A percentile compares a stretch with the other conserved stretches of the same genome.
Evolutionary conservation across 495 filamentous ascomycete species (phyloP).

Genomic region (Trichoderma erinaceum): DNA sequence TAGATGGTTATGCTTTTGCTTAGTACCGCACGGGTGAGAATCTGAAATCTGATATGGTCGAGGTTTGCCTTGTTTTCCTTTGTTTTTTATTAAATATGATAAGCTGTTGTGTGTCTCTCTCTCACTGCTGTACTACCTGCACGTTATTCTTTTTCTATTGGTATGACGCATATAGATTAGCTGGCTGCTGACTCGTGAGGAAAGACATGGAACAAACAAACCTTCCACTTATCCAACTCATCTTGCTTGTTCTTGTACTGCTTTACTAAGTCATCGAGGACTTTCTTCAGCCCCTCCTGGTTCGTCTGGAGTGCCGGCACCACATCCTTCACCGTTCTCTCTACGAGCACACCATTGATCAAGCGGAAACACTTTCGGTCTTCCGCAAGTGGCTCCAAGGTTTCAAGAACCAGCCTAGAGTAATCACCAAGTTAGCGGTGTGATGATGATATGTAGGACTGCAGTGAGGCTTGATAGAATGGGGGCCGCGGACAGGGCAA

Average conservation of each 20-base stretch:
- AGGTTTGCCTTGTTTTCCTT: not conserved
- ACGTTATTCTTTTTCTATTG: slow-evolving; percentile 96
- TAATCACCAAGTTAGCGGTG: slow-evolving; percentile 9
- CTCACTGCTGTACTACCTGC: slow-evolving; percentile 78
- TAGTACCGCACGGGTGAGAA: not conserved
- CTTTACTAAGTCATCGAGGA: slow-evolving; percentile 92
- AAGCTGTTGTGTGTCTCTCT: slow-evolving; percentile 12
- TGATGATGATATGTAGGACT: not conserved
- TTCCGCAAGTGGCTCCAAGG: slow-evolving; percentile 70
- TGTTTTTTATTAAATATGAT: not conserved
- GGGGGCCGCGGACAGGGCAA: not conserved
- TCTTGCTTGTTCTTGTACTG: slow-evolving; percentile 93
- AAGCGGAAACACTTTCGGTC: slow-evolving; percentile 97
- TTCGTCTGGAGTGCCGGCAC: slow-evolving; percentile 90
- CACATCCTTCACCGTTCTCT: slow-evolving; percentile 88
- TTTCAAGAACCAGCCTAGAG: slow-evolving; percentile 90
- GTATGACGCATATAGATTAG: slow-evolving; percentile 22
- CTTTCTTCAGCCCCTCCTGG: slow-evolving; percentile 87
- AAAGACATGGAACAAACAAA: slow-evolving; percentile 35
- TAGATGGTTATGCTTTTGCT: not conserved
- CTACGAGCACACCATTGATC: slow-evolving; percentile 94
- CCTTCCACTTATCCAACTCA: slow-evolving; percentile 98
- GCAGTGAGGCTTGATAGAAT: not conserved
- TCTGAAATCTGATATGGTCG: no score
- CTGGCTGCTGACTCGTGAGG: slow-evolving; percentile 19